These are phyloP conservation scores for Termitomyces sp. DNA, from an alignment of 768 basidiomycete species.

Conservation along the genomic window DNA sequence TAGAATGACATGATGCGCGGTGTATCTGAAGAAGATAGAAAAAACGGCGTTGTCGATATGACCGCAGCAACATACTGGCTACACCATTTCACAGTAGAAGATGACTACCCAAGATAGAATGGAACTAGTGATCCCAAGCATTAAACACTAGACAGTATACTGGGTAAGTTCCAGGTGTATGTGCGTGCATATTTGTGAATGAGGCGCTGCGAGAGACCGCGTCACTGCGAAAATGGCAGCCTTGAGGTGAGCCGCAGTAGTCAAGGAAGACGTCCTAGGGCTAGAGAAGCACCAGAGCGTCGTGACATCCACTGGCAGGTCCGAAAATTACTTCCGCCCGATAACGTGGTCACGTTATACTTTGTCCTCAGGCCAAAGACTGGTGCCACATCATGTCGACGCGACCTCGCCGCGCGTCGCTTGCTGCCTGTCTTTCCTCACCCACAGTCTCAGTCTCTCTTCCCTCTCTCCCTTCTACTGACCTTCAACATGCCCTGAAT, in stretches of 20 bases:
- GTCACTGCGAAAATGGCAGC: neutral
- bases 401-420: conserved; percentile 13
- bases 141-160: too few species aligned
- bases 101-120: conserved; percentile 53
- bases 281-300: neutral
- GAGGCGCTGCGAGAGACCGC: neutral
- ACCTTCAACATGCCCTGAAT: conserved; percentile 18
- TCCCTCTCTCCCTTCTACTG: conserved; percentile 2
- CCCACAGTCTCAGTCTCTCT: neutral
- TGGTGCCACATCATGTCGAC: neutral
- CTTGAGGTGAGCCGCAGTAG: neutral
- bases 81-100: conserved; percentile 74
- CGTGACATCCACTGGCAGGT: neutral
- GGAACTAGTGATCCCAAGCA: conserved; percentile 49
- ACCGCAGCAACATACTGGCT: too few species aligned
- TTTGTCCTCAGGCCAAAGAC: too few species aligned
- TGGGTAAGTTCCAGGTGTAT: neutral
- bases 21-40: conserved; percentile 49
- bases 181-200: neutral
- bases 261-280: neutral
- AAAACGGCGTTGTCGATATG: too few species aligned
- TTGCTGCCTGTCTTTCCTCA: conserved; percentile 1
- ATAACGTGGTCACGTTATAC: neutral
- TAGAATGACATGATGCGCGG: conserved; percentile 39
- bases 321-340: neutral